A percentile compares a stretch with the other conserved stretches of the same genome.
phyloP scores from a whole-genome alignment of 345 rosid species.

The Bruguiera gymnorhiza region DNA sequence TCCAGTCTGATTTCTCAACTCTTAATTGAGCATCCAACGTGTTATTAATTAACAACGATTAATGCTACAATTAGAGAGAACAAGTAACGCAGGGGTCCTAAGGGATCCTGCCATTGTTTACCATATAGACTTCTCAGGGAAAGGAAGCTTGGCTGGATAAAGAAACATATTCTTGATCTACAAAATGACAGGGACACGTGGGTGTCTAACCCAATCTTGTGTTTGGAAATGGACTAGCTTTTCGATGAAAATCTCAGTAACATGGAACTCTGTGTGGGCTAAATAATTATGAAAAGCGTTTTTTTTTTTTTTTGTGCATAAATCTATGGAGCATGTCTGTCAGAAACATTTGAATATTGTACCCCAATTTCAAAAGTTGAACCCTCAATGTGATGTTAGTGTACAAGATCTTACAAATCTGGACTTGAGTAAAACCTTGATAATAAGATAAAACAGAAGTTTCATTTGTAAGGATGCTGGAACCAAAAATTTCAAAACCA shows the following conservation, averaged over 20 bases:
- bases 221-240: conserved; percentile 20
- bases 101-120: conserved; percentile 18
- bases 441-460: conserved; percentile 60
- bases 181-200: conserved; percentile 21
- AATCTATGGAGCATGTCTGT: conserved; percentile 58
- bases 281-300: conserved; percentile 10
- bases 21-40: background rate
- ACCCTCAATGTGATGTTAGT: background rate
- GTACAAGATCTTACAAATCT: conserved; percentile 8
- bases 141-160: background rate
- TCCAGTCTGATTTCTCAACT: background rate
- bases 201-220: conserved; percentile 29
- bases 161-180: conserved; percentile 13
- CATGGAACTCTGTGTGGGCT: conserved; percentile 17
- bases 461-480: conserved; percentile 43
- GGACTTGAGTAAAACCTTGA: conserved; percentile 19
- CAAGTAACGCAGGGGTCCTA: conserved; percentile 17
- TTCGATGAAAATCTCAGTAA: conserved; percentile 20
- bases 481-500: conserved; percentile 24
- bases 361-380: conserved; percentile 8
- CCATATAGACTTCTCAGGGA: background rate
- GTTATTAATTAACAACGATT: background rate
- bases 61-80: background rate
- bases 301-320: conserved; percentile 27
- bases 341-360: conserved; percentile 34